A percentile compares a stretch with the other conserved stretches of the same genome.
These are phyloP conservation scores for Rhododendron ovatum DNA, from an alignment of 148 eudicot species.

Conservation along the genomic window DNA sequence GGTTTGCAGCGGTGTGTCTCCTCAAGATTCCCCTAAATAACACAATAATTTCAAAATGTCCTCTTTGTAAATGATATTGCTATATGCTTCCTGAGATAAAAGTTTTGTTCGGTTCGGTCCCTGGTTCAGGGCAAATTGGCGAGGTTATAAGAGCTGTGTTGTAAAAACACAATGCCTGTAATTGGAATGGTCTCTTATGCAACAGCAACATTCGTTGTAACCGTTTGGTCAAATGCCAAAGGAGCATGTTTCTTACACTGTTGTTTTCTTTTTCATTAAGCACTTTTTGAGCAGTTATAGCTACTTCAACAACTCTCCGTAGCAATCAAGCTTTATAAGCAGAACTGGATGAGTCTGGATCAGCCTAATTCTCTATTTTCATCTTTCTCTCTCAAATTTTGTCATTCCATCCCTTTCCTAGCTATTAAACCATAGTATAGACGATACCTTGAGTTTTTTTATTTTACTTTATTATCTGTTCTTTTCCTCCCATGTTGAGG, in stretches of 20 bases:
- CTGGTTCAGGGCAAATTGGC: neutral
- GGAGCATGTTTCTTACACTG: neutral
- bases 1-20: conserved; percentile 33
- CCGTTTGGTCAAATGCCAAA: neutral
- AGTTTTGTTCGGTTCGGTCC: neutral
- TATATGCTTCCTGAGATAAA: neutral
- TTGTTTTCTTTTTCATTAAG: neutral
- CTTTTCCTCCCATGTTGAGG: too few species aligned
- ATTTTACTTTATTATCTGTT: too few species aligned
- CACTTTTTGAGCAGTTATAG: neutral
- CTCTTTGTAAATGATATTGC: conserved; percentile 4
- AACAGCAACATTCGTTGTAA: neutral
- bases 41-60: neutral
- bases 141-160: neutral
- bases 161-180: neutral
- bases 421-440: too few species aligned
- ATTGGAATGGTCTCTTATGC: neutral
- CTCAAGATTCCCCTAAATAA: conserved; percentile 36
- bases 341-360: neutral
- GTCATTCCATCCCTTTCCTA: neutral
- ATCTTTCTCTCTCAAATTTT: neutral
- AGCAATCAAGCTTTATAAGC: neutral
- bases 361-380: too few species aligned
- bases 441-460: too few species aligned
- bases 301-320: neutral